Base-by-base conservation (phyloP, 2,329 filamentous ascomycete genomes). In the Sphaerulina populicola region DNA sequence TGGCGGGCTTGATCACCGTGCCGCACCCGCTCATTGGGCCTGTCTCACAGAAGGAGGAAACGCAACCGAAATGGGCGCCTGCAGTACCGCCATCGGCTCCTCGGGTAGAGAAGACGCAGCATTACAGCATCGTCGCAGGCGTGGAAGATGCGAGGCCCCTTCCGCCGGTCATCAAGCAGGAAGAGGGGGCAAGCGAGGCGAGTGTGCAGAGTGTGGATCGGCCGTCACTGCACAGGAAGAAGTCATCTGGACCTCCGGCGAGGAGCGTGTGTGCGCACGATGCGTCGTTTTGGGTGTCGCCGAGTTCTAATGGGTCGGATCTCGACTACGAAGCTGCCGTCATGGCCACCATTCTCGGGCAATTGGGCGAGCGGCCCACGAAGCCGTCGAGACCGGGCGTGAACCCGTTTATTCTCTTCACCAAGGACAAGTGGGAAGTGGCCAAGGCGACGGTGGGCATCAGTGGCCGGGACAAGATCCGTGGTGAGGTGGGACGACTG, bases 341-440 rank as follows among this genome's bases (percentile, higher is more conserved):
- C 59, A 75, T 77, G 58, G 72, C 72, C 10, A 74, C 74, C n/a
- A 77, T 83, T 51, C 69, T 78, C 30, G 67, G 69, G 14, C 69
- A 78, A 58, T 79, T 95, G 41, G 91, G 91, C n/a, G 79, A 85
- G 14, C 80, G 85, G 3, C 86, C 88, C 0, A 71, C 77, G 50
- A 83, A 81, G 46, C 90, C 91, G 4, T 72, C 75, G 46, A 87
- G 91, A 57, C 77, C 83, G 0, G 81, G 84, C 0, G 81, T 85
- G 3, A 97, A 94, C 64, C 86, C 91, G 0, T 97, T 95, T 68
- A 77, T 94, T 27, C 77, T 96, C 44, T 98, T 86, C 70, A 91
- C 89, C 66, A 94, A 89, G 60, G 83, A 82, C 62, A 75, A 78
- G 57, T 85, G 81, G 81, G 72, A 76, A 40, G 72, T 72, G 36